Conservation (phyloP, 768 basidiomycete species). For the Lanmaoa rubissima region DNA sequence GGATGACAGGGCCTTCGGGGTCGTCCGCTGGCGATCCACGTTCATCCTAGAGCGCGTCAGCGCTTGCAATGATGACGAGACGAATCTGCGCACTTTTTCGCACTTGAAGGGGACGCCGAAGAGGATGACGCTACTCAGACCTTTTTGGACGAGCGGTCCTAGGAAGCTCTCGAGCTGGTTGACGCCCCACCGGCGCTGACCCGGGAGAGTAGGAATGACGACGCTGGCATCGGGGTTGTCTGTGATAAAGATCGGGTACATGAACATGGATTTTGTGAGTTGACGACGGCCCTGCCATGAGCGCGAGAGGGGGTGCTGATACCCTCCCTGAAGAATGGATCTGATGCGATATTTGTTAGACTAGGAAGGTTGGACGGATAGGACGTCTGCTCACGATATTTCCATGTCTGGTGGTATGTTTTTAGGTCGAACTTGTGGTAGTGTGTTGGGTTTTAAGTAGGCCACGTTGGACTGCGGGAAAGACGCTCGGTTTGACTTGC, state of each 20-base stretch:
- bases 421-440: not conserved
- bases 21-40: slow-evolving; percentile 90
- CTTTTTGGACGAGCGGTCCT: slow-evolving; percentile 84
- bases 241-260: slow-evolving; percentile 98
- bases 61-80: not conserved
- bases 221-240: slow-evolving; percentile 88
- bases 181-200: slow-evolving; percentile 93
- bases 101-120: slow-evolving; percentile 90
- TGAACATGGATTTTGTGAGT: slow-evolving; percentile 90
- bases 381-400: slow-evolving; percentile 39
- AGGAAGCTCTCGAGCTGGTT: slow-evolving; percentile 88
- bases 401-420: slow-evolving; percentile 33
- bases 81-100: slow-evolving; percentile 54
- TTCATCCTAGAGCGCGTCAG: slow-evolving; percentile 53
- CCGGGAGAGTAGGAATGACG: slow-evolving; percentile 74
- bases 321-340: slow-evolving; percentile 88
- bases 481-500: not conserved
- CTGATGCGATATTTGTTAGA: slow-evolving; percentile 31
- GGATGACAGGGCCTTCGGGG: slow-evolving; percentile 86
- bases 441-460: not conserved
- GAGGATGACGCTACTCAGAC: slow-evolving; percentile 86
- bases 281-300: slow-evolving; percentile 81
- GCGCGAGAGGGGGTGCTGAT: slow-evolving; percentile 87
- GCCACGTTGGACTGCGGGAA: not conserved
- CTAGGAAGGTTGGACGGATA: not conserved